Percentiles rank a stretch among this genome's conserved stretches.
phyloP scores from a whole-genome alignment of 768 basidiomycete genomes.

The Naganishia antarctica region DNA sequence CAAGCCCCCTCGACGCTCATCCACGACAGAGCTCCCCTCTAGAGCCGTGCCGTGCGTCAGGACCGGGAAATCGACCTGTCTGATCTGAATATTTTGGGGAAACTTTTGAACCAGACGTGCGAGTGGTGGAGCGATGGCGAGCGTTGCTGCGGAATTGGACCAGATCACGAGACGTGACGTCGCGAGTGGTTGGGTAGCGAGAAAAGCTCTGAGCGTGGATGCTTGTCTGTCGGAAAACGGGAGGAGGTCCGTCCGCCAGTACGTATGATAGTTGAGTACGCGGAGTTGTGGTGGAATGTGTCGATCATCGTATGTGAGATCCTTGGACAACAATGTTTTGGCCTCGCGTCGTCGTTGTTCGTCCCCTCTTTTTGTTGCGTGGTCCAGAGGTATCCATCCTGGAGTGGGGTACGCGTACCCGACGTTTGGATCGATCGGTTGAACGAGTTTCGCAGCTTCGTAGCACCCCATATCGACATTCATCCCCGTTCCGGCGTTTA shows the following conservation, averaged over 20 bases:
- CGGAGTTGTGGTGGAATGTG: constrained; percentile 33
- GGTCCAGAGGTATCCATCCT: constrained; percentile 3
- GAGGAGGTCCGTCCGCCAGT: constrained; percentile 86
- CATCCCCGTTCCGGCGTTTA: constrained; percentile 76
- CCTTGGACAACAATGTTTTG: neutral
- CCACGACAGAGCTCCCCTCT: constrained; percentile 53
- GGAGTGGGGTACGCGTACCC: constrained; percentile 14
- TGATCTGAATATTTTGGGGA: constrained; percentile 67
- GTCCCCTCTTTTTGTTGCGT: neutral
- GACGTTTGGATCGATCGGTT: constrained; percentile 32
- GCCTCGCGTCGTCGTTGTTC: neutral
- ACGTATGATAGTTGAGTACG: constrained; percentile 71
- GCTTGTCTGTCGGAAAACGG: constrained; percentile 77
- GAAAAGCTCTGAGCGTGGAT: constrained; percentile 86
- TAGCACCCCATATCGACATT: constrained; percentile 83
- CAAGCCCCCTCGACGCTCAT: constrained; percentile 39
- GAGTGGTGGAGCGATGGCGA: constrained; percentile 53
- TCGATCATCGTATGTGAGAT: neutral
- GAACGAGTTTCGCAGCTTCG: constrained; percentile 80
- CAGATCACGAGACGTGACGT: constrained; percentile 71
- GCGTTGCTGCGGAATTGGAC: constrained; percentile 72
- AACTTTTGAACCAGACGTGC: constrained; percentile 59
- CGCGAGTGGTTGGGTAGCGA: constrained; percentile 75
- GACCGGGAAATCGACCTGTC: constrained; percentile 61
- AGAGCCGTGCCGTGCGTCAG: constrained; percentile 74